Base-by-base conservation (phyloP, 768 basidiomycete species). In the Naematelia aurantialba region DNA sequence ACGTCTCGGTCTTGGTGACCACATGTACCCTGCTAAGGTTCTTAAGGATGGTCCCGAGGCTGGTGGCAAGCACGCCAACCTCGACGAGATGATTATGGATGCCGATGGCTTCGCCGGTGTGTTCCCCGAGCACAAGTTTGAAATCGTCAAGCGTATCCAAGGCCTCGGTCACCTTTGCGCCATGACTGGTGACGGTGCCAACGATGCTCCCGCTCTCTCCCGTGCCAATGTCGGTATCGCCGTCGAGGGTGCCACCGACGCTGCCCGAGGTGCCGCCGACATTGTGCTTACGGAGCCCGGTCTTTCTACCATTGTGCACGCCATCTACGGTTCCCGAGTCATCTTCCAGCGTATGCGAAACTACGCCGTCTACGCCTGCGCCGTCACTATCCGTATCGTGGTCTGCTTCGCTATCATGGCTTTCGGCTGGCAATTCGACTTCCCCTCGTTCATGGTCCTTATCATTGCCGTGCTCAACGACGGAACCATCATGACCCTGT, bases 261-360 rank as follows among this genome's bases (percentile, higher is more conserved):
- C 94, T 69, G 94, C 94, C 69, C 91, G 94, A 79, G 91, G 93
- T 79, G 94, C 94, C 55, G 94, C 93, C 68, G 93, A 98, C 79
- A 98, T 98, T 67, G 94, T 98, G 68, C 81, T 98, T 63, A 96
- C 91, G 39, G 93, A 98, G 78, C 94, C 94, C 58, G 94, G 94
- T 85, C 87, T 98, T 49, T 98, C 94, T 61, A 97, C 94, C 75
- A 97, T 98, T 75, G 91, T 98, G 66, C 92, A 97, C 79, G 94
- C 94, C 77, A 98, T 98, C 78, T 90, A 91, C 69, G 91, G 91
- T 62, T 96, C 94, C 30, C 93, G 94, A 82, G 81, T 96, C 81
- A 98, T 98, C 80, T 98, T 98, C 89, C 94, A 98, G 77, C 89
- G 94, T 81, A 97, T 98, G 94, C 82, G 94, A 71, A 98, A 98